Conservation (phyloP, 495 filamentous ascomycete genomes). For the Xylaria flabelliformis region DNA sequence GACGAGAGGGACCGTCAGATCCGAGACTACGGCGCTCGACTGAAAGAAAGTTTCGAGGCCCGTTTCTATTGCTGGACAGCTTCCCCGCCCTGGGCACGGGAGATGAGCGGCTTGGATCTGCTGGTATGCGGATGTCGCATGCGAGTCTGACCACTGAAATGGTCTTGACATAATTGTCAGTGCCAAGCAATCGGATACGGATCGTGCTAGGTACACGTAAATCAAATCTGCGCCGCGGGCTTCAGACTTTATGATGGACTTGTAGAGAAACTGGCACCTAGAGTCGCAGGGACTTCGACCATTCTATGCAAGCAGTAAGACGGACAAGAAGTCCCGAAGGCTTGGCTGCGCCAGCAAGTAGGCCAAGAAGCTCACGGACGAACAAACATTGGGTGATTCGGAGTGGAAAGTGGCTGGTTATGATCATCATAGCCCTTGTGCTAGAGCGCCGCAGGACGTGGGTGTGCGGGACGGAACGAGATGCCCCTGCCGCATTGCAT, state of each 20-base stretch:
- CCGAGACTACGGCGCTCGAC: background rate
- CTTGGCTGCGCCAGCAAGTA: slow-evolving; percentile 28
- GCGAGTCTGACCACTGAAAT: slow-evolving; percentile 1
- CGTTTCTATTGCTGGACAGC: background rate
- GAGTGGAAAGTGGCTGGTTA: slow-evolving; percentile 11
- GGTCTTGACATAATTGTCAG: slow-evolving; percentile 1
- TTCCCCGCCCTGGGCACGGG: slow-evolving; percentile 9
- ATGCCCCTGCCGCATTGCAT: slow-evolving; percentile 28
- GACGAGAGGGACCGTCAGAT: slow-evolving; percentile 13
- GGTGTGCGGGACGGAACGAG: slow-evolving; percentile 28
- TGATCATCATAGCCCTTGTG: slow-evolving; percentile 18
- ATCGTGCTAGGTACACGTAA: slow-evolving; percentile 15
- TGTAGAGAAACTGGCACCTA: background rate
- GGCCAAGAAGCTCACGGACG: slow-evolving; percentile 19
- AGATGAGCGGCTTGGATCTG: slow-evolving; percentile 11
- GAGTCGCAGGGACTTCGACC: slow-evolving; percentile 19
- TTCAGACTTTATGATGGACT: background rate
- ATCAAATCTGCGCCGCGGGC: slow-evolving; percentile 11
- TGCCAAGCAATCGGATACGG: slow-evolving; percentile 1
- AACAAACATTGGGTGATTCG: slow-evolving; percentile 12
- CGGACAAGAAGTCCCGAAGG: slow-evolving; percentile 28
- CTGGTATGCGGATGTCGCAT: slow-evolving; percentile 5
- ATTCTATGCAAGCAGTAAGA: slow-evolving; percentile 28
- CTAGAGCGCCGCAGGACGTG: slow-evolving; percentile 15
- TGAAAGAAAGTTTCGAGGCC: background rate